Percentiles rank a stretch among this genome's conserved stretches.
Conservation (phyloP, 2,329 filamentous ascomycete species). For the Colletotrichum horii region DNA sequence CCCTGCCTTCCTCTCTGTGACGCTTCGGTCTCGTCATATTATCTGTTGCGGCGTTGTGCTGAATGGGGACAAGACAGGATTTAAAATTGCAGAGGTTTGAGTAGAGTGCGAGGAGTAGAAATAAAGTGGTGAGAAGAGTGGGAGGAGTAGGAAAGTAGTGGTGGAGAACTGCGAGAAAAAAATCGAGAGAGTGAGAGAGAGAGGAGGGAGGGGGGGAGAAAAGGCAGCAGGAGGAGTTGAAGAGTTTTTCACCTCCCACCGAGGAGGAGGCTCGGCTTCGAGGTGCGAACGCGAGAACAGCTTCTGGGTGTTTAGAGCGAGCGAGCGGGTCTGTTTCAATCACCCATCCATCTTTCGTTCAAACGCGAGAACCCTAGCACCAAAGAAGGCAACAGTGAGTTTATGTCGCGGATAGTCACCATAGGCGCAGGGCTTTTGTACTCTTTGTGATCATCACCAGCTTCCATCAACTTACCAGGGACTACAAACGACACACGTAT, state of each 20-base stretch:
- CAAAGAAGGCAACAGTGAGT: neutral
- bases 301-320: neutral
- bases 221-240: neutral
- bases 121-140: neutral
- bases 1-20: neutral
- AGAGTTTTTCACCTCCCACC: neutral
- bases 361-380: neutral
- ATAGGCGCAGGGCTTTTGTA: neutral
- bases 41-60: neutral
- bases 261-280: neutral
- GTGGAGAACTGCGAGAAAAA: neutral
- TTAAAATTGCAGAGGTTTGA: neutral
- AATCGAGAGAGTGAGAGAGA: neutral
- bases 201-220: neutral
- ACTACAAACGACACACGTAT: neutral
- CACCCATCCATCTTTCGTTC: neutral
- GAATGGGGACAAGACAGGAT: neutral
- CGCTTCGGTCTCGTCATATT: neutral
- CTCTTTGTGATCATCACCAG: neutral
- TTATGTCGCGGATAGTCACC: neutral
- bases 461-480: neutral
- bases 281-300: neutral
- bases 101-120: neutral
- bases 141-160: neutral
- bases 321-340: neutral